Conservation (phyloP, 352 stramenopile species). For the Sclerospora graminicola region DNA sequence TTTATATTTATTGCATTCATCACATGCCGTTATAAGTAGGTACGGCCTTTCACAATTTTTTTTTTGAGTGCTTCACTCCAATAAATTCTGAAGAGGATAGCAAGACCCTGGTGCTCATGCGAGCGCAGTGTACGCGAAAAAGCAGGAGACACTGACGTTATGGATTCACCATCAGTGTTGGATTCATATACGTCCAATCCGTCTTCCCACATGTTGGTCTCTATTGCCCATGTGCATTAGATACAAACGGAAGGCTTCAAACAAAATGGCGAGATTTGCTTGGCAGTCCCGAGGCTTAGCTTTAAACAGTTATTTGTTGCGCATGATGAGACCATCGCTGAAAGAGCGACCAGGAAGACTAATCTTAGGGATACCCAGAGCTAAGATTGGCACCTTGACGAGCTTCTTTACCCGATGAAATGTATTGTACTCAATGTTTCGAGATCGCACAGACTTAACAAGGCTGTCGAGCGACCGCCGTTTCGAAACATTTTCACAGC, state of each 20-base stretch:
- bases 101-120: no score
- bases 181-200: constrained; percentile 38
- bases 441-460: constrained; percentile 60
- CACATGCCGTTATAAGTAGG: no score
- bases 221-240: constrained; percentile 50
- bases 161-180: constrained; percentile 18
- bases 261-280: constrained; percentile 72
- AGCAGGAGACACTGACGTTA: constrained; percentile 14
- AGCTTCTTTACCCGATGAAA: constrained; percentile 32
- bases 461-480: constrained; percentile 63
- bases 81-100: no score
- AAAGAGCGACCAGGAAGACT: constrained; percentile 63
- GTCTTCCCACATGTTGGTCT: constrained; percentile 29
- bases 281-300: constrained; percentile 55
- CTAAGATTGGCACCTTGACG: constrained; percentile 10
- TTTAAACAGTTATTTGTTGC: constrained; percentile 48
- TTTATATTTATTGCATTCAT: no score
- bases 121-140: constrained; percentile 8
- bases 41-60: no score
- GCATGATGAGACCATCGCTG: constrained; percentile 67
- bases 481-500: constrained; percentile 18
- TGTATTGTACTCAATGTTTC: constrained; percentile 76
- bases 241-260: constrained; percentile 63
- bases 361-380: constrained; percentile 37
- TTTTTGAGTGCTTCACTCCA: no score